Conservation (phyloP, 495 filamentous ascomycete genomes). For the Neurospora sp. region DNA sequence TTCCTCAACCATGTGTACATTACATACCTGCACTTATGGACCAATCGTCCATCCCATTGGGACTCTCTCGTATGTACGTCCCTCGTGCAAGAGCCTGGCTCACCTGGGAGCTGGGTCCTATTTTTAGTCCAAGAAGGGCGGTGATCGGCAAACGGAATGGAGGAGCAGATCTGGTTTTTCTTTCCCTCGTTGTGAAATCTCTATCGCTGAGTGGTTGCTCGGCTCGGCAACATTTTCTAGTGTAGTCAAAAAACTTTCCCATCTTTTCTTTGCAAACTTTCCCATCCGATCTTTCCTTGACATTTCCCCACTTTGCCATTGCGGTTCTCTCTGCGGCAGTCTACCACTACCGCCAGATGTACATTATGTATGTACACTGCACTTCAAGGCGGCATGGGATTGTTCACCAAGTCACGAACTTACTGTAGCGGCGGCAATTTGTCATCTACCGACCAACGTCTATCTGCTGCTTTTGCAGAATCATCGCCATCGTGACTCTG, state of each 20-base stretch:
- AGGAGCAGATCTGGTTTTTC: not conserved
- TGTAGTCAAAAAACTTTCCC: not conserved
- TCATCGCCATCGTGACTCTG: not conserved
- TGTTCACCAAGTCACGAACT: not conserved
- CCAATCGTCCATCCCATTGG: not conserved
- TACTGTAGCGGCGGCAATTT: not conserved
- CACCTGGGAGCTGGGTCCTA: not conserved
- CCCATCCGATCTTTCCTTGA: not conserved
- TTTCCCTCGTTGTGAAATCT: not conserved
- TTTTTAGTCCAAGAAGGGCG: not conserved
- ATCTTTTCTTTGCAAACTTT: not conserved
- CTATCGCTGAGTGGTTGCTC: not conserved
- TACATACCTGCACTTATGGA: not conserved
- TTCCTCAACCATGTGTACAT: not conserved
- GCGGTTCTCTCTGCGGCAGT: not conserved
- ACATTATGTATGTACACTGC: not conserved
- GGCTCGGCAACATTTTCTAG: not conserved
- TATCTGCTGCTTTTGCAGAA: not conserved
- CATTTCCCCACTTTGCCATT: not conserved
- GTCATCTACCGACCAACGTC: not conserved
- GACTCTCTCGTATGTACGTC: not conserved
- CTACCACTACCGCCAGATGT: not conserved
- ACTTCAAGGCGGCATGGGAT: not conserved
- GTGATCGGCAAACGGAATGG: not conserved
- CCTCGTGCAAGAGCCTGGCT: not conserved